Conservation (phyloP, 2,329 filamentous ascomycete genomes). For the Ophiosphaerella korrae region DNA sequence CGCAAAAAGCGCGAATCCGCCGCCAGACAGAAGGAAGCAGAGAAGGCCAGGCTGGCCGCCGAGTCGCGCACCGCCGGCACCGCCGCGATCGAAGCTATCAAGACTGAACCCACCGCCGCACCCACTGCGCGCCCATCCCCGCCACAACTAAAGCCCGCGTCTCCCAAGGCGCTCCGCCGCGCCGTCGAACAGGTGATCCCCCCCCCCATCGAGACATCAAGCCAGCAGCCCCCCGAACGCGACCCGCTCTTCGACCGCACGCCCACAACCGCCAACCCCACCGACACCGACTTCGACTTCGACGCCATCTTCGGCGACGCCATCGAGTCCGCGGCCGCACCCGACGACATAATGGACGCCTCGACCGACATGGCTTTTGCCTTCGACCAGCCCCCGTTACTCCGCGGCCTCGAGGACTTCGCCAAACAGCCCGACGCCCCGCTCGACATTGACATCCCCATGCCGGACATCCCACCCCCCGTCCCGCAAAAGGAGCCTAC, state of each 20-base stretch:
- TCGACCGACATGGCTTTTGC: constrained; percentile 37
- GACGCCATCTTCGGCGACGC: constrained; percentile 44
- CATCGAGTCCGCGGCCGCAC: constrained; percentile 26
- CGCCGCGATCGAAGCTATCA: constrained; percentile 10
- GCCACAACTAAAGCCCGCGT: constrained; percentile 5
- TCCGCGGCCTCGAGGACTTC: constrained; percentile 46
- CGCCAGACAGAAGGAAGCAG: constrained; percentile 36
- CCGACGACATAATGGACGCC: constrained; percentile 32
- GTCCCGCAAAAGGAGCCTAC: constrained; percentile 4
- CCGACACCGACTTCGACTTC: constrained; percentile 48
- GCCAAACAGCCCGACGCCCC: constrained; percentile 29
- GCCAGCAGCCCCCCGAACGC: constrained; percentile 13
- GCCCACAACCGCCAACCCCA: constrained; percentile 32
- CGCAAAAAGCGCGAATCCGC: constrained; percentile 44
- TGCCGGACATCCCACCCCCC: constrained; percentile 26
- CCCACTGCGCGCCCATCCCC: no score
- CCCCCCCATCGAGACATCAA: constrained; percentile 19
- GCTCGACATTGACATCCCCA: constrained; percentile 38
- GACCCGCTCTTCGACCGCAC: constrained; percentile 41
- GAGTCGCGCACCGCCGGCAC: constrained; percentile 23
- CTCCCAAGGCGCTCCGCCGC: constrained; percentile 11
- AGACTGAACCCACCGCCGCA: constrained; percentile 2
- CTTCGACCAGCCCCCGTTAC: constrained; percentile 38
- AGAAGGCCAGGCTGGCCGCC: constrained; percentile 38
- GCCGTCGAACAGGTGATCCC: constrained; percentile 18